Conservation (phyloP, 345 rosid genomes). For the Excoecaria agallocha region DNA sequence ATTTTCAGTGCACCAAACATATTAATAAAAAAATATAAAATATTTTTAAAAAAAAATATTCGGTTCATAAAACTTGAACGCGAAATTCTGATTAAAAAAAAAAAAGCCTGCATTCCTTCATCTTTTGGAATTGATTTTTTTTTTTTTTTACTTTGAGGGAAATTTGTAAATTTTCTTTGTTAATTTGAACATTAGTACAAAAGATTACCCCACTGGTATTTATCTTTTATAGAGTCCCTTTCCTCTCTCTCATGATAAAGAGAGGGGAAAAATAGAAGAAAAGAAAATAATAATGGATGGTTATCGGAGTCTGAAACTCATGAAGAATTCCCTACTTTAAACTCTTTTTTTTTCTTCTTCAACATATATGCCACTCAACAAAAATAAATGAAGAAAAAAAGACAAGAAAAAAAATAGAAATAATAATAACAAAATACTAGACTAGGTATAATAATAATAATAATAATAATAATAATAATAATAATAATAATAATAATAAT, state of each 20-base stretch:
- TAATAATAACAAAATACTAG: neutral
- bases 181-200: neutral
- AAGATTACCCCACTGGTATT: conserved; percentile 36
- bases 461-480: no score
- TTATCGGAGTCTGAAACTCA: conserved; percentile 34
- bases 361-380: conserved; percentile 12
- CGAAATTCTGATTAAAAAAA: no score
- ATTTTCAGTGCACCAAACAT: no score
- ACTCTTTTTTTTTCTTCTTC: conserved; percentile 27
- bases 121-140: no score
- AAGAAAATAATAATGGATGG: conserved; percentile 14
- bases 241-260: conserved; percentile 20
- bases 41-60: no score
- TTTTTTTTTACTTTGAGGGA: no score
- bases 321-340: conserved; percentile 34
- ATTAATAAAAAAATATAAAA: no score
- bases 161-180: no score
- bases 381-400: neutral
- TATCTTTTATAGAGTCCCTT: conserved; percentile 26
- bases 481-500: no score
- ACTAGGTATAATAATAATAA: no score
- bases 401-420: neutral
- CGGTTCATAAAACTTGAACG: no score
- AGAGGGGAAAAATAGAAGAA: neutral
- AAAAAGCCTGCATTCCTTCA: no score